Evolutionary conservation across 2,329 filamentous ascomycete genomes (phyloP), one percentile per base, ranked within the genome.

Genomic region (Macrophomina tecta): DNA sequence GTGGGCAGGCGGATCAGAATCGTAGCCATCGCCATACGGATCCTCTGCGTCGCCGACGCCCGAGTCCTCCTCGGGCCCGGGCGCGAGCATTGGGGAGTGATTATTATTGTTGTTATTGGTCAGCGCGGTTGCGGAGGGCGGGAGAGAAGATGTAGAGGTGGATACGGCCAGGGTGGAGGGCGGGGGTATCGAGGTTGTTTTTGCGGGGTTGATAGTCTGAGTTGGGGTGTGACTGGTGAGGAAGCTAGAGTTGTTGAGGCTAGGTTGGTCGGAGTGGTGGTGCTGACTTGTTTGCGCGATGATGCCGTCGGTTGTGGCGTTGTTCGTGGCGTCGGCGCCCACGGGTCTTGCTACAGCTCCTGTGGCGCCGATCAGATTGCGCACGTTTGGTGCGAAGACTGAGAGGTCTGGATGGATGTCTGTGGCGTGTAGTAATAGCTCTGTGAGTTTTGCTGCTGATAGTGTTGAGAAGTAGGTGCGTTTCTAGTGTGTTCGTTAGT

Each of bases 401-500:
- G 89, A 86, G 5, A 93, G 80, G 64, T 88, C 84, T 2, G 90
- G 89, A 68, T 91, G 83, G 2, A 86, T 77, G 55, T 85, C 84
- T 34, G 86, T 86, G 67, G 88, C 83, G 69, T 86, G 84, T 67
- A 91, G 81, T 42, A 93, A 81, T 34, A 93, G 82, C 64, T 86
- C 85, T 55, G 92, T 85, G 1, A 94, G 82, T 46, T 88, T 82
- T 9, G 83, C 78, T 69, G 87, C 86, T 2, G 90, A 80, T 36
- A 92, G 82, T 12, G 83, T 83, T 0, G 84, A 83, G 64, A 93
- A 82, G 74, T 91, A 92, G 38, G 82, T 80, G 48, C 85, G 85
- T 82, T 87, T 89, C 83, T 91, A 40, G 77, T 70, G 63, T 77
- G 68, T 66, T 30, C 63, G 67, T 11, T 71, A 73, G 70, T 67